These are phyloP conservation scores for Rhodotorula graminis DNA, from an alignment of 768 basidiomycete genomes.

Conservation along the genomic window DNA sequence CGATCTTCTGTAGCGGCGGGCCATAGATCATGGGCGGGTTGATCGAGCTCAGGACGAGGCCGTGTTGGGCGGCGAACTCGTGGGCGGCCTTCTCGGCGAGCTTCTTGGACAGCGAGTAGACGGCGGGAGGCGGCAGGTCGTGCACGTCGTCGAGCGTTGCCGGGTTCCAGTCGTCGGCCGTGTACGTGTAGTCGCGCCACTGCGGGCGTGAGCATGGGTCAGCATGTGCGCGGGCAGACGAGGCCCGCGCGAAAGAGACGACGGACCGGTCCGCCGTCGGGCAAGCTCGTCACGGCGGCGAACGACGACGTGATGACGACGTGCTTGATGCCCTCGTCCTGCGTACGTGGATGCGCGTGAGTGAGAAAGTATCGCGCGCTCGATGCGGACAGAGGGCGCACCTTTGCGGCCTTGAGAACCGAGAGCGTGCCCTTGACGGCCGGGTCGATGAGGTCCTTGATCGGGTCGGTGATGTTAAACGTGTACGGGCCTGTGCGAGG, in stretches of 20 bases:
- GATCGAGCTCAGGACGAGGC: slow-evolving; percentile 27
- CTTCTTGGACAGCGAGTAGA: slow-evolving; percentile 32
- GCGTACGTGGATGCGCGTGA: neutral
- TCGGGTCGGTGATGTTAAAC: slow-evolving; percentile 22
- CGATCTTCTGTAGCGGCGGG: slow-evolving; percentile 32
- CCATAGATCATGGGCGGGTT: slow-evolving; percentile 44
- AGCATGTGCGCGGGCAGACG: neutral
- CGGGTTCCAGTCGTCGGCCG: slow-evolving; percentile 39
- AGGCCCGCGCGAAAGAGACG: neutral
- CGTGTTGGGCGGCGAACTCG: slow-evolving; percentile 27
- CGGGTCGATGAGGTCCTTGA: slow-evolving; percentile 38
- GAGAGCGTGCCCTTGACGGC: slow-evolving; percentile 41
- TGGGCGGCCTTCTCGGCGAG: slow-evolving; percentile 42
- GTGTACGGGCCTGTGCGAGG: slow-evolving; percentile 2
- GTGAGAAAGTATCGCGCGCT: neutral
- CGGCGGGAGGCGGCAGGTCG: slow-evolving; percentile 15
- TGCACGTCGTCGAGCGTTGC: slow-evolving; percentile 32
- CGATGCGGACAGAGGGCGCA: neutral
- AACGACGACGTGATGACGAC: slow-evolving; percentile 41
- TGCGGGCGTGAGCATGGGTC: neutral
- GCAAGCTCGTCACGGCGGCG: slow-evolving; percentile 38
- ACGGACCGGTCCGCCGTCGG: slow-evolving; percentile 25
- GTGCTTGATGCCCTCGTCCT: slow-evolving; percentile 30
- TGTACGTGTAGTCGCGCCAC: slow-evolving; percentile 42
- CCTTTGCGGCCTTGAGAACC: slow-evolving; percentile 37